phyloP scores from a whole-genome alignment of 1,284 basidiomycete genomes.

The Leccinum solheimii region DNA sequence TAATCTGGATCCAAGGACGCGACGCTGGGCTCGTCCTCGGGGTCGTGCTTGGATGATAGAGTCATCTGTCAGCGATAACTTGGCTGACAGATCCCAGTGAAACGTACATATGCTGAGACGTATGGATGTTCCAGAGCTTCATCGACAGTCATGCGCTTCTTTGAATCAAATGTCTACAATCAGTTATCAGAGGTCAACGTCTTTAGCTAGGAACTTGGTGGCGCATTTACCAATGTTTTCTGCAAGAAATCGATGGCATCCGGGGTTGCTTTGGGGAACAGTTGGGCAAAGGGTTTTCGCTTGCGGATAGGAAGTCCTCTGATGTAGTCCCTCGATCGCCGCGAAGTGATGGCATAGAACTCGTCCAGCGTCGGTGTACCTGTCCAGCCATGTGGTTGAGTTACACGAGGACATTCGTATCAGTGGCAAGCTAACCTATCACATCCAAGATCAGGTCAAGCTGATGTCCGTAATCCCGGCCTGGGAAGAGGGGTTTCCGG shows the following conservation, averaged over 20 bases:
- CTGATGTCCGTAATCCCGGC: slow-evolving; percentile 87
- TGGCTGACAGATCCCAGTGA: background rate
- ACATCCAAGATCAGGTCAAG: slow-evolving; percentile 84
- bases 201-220: background rate
- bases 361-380: slow-evolving; percentile 85
- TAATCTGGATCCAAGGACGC: slow-evolving; percentile 76
- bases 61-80: slow-evolving; percentile 11
- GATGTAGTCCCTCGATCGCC: slow-evolving; percentile 84
- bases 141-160: slow-evolving; percentile 83
- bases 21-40: slow-evolving; percentile 80
- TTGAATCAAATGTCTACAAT: slow-evolving; percentile 77
- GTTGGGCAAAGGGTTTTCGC: slow-evolving; percentile 54
- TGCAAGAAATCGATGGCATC: slow-evolving; percentile 83
- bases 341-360: slow-evolving; percentile 83
- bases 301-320: slow-evolving; percentile 74
- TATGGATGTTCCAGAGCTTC: slow-evolving; percentile 83
- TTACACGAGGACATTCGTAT: background rate
- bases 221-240: slow-evolving; percentile 67
- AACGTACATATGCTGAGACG: slow-evolving; percentile 57
- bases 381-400: slow-evolving; percentile 21
- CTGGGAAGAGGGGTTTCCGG: slow-evolving; percentile 82
- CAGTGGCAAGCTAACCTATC: slow-evolving; percentile 49
- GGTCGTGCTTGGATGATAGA: slow-evolving; percentile 62
- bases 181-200: slow-evolving; percentile 3
- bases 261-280: slow-evolving; percentile 71